Base-by-base conservation (phyloP, 2,329 filamentous ascomycete species). In the Diplodia corticola region DNA sequence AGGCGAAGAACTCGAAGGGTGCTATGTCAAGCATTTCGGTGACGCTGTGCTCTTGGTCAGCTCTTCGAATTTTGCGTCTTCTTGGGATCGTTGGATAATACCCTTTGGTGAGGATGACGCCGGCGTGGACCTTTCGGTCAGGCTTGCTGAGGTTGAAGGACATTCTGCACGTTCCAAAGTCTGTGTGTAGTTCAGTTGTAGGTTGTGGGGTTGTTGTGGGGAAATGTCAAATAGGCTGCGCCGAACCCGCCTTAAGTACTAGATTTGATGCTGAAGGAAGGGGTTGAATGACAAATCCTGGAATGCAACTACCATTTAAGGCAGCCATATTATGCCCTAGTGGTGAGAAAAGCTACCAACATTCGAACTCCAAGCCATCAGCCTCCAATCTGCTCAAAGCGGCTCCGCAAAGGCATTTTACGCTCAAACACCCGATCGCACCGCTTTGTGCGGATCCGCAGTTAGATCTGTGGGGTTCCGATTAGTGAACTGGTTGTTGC, bases 21-120 rank as follows among this genome's bases (percentile, higher is more conserved):
- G 72, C 73, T 12, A 77, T 69, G 60, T 77, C 75, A 6, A 76
- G 69, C 57, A 74, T 69, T 59, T 76, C 70, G 12, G 71, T 74
- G 35, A 67, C 53, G 7, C 71, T 70, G 35, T 2, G 17, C 22
- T 22, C 4, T 17, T 26, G 1, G 35, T 65, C 57, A 44, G n/a
- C 5, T 12, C 5, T 15, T 15, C 15, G 24, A 24, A 10, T 17
- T 15, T 7, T 35, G 46, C 17, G n/a, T 12, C 4, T 3, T 9
- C 6, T 22, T 20, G 1, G 17, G 13, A n/a, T 13, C 12, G 17
- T 44, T 20, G 17, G 40, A 20, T 1, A n/a, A 20, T 53, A 69
- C 68, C 53, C 59, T 59, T 69, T 69, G 59, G 68, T 37, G 30
- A 72, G 70, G 33, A 72, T 68, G 12, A 72, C 69, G 48, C 71